Conservation (phyloP, 768 basidiomycete genomes). For the Lentinula edodes region DNA sequence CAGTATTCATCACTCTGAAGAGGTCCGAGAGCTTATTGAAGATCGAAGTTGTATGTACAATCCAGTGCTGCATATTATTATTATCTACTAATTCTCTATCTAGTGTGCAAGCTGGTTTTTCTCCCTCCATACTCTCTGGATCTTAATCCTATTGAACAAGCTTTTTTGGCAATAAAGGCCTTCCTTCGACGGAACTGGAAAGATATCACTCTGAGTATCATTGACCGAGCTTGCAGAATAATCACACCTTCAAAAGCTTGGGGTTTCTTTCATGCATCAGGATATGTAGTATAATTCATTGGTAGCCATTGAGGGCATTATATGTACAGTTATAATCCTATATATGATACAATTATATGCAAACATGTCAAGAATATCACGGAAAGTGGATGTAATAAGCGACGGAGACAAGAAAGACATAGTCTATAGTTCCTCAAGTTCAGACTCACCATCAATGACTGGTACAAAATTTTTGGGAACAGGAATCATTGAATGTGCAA, state of each 20-base stretch:
- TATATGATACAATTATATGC: background rate
- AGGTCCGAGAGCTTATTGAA: slow-evolving; percentile 24
- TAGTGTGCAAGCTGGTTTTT: slow-evolving; percentile 14
- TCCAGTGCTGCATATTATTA: background rate
- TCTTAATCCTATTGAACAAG: slow-evolving; percentile 30
- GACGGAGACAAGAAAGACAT: background rate
- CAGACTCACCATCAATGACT: background rate
- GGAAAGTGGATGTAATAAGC: background rate
- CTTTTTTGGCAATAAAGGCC: slow-evolving; percentile 25
- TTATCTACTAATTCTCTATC: background rate
- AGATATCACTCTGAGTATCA: background rate
- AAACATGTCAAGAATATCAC: background rate
- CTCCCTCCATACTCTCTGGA: slow-evolving; percentile 26
- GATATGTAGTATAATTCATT: background rate
- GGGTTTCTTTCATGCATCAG: background rate
- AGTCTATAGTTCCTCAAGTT: background rate
- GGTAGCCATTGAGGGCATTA: background rate
- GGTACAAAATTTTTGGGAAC: background rate
- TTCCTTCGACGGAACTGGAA: slow-evolving; percentile 17
- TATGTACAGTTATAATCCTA: background rate
- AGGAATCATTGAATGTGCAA: background rate
- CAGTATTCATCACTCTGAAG: slow-evolving; percentile 34
- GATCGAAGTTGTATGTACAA: slow-evolving; percentile 18
- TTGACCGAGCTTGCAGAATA: background rate
- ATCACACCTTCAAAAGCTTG: background rate